A percentile compares a stretch with the other conserved stretches of the same genome.
These are phyloP conservation scores for Debaryomyces singareniensis DNA, from an alignment of 1,139 yeast species.

Conservation along the genomic window DNA sequence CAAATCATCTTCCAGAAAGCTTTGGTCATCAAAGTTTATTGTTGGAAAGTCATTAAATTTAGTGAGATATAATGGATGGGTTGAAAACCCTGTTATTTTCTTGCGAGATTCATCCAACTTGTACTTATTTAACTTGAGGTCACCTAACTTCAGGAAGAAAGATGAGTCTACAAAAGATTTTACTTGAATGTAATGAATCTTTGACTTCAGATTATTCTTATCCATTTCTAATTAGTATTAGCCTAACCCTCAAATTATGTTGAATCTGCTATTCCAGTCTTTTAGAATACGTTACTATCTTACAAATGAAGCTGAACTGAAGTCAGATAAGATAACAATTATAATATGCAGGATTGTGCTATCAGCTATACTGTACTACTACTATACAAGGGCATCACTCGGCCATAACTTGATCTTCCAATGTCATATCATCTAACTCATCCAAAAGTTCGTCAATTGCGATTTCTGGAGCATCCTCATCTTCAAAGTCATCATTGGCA, in stretches of 20 bases:
- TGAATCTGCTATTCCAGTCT: too few relatives aligned
- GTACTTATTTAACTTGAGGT: constrained; percentile 58
- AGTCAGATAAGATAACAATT: too few relatives aligned
- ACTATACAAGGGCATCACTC: constrained; percentile 2
- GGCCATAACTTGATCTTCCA: constrained; percentile 44
- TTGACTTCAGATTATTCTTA: constrained; percentile 1
- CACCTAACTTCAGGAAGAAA: constrained; percentile 70
- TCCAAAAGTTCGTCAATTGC: constrained; percentile 81
- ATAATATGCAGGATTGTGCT: constrained; percentile 7
- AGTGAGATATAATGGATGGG: constrained; percentile 24
- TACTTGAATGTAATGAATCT: constrained; percentile 50
- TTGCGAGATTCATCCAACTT: constrained; percentile 50
- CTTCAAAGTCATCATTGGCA: constrained; percentile 31
- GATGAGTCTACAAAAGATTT: constrained; percentile 80
- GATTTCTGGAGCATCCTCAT: constrained; percentile 69
- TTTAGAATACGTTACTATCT: too few relatives aligned
- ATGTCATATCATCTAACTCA: constrained; percentile 87
- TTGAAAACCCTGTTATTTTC: constrained; percentile 31
- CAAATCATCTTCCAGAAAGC: constrained; percentile 22
- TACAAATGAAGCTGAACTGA: too few relatives aligned
- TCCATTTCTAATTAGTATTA: too few relatives aligned
- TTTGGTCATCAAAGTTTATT: constrained; percentile 31
- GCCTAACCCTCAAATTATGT: too few relatives aligned
- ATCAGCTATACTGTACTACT: constrained; percentile 1
- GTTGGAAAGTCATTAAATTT: constrained; percentile 39